Conservation (phyloP, 306 rosid species). For the Gynostemma pentaphyllum region DNA sequence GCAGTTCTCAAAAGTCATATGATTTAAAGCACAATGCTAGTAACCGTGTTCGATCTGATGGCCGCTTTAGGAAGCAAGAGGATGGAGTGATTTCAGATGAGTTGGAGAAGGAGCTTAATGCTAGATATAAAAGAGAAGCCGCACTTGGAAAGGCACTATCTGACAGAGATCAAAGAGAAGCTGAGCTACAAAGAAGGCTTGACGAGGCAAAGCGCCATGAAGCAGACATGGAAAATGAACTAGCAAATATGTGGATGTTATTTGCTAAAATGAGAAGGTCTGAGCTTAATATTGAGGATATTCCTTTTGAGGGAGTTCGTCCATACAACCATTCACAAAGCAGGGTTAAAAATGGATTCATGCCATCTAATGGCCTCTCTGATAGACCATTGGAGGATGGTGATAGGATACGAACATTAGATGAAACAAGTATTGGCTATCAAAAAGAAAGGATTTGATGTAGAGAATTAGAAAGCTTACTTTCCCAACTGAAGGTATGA, state of each 20-base stretch:
- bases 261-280: constrained; percentile 44
- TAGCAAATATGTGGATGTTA: constrained; percentile 48
- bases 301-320: constrained; percentile 25
- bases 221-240: constrained; percentile 60
- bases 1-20: constrained; percentile 26
- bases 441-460: constrained; percentile 60
- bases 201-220: constrained; percentile 51
- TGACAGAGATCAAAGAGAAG: constrained; percentile 48
- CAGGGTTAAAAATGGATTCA: constrained; percentile 23
- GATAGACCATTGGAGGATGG: constrained; percentile 25
- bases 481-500: constrained; percentile 62
- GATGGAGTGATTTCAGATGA: constrained; percentile 36
- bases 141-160: constrained; percentile 39
- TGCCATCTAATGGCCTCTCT: constrained; percentile 24
- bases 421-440: constrained; percentile 49
- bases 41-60: constrained; percentile 25
- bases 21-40: constrained; percentile 27
- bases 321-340: constrained; percentile 21
- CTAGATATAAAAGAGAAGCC: constrained; percentile 56
- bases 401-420: constrained; percentile 27
- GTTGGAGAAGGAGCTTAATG: constrained; percentile 53
- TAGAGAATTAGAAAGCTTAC: constrained; percentile 46
- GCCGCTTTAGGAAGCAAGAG: constrained; percentile 20
- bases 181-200: constrained; percentile 39
- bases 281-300: constrained; percentile 28